Evolutionary conservation across 2,329 filamentous ascomycete species (phyloP), one percentile per base, ranked within the genome.

Genomic region (Geosmithia flava): DNA sequence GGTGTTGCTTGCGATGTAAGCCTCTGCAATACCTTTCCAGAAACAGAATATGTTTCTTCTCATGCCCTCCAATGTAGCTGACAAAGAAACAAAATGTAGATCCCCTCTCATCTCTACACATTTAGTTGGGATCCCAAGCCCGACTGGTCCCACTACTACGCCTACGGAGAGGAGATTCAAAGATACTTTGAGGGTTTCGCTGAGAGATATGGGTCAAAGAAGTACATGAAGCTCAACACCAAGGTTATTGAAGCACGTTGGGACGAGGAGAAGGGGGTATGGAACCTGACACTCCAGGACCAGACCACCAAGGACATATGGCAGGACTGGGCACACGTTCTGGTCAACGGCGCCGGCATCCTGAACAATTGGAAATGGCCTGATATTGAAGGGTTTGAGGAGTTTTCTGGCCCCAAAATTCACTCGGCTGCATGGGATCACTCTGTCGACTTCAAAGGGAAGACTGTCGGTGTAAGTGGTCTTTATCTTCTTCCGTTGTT

Each of bases 41-140:
- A 19, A 41, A 16, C 17, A 19, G 15, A n/a, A 7, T 16, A 7
- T 16, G 17, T 7, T 41, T 16, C 15, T 16, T 7, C 15, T 51
- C 42, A 11, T 17, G 7, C 33, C 29, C 20, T 3, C 3, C 39
- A 44, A n/a, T n/a, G 2, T 6, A 47, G 20, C 11, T 17, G 5
- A 16, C 15, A 17, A 16, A 19, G 15, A 37, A 11, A 16, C 17
- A 48, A 6, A 44, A 19, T 8, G 16, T 6, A 49, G 81, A 79
- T 56, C 63, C 69, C 39, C 78, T 81, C 56, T 59, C 80, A 62
- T 74, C 77, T 27, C 57, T 79, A 44, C 64, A 81, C 7, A 74
- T 81, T 79, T 55, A 75, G 75, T 2, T 81, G 75, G 71, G 69
- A 73, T 48, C 73, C 72, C 2, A 82, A 81, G 56, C 71, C 70